Percentiles rank a stretch among this genome's conserved stretches.
Evolutionary conservation across 1,284 basidiomycete species (phyloP).

Genomic region (Wallemia mellicola): DNA sequence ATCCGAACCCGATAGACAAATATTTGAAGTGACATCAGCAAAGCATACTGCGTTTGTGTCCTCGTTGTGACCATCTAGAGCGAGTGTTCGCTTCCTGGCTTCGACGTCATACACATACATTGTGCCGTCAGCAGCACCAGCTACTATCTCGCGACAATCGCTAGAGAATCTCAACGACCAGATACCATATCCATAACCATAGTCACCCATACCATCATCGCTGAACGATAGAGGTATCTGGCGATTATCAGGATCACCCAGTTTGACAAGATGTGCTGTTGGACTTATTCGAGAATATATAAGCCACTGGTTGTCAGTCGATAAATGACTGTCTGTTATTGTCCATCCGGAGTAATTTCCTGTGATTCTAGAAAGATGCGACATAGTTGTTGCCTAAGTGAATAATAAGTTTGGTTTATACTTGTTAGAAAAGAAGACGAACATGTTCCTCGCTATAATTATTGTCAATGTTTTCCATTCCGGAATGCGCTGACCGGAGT

Average conservation of each 20-base stretch:
- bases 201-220: neutral
- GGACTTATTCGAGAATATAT: neutral
- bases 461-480: neutral
- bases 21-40: slow-evolving; percentile 77
- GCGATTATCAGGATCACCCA: neutral
- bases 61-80: slow-evolving; percentile 51
- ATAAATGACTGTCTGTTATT: neutral
- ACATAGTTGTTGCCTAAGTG: neutral
- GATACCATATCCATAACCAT: slow-evolving; percentile 18
- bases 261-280: neutral
- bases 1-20: slow-evolving; percentile 76
- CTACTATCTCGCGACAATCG: slow-evolving; percentile 65
- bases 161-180: slow-evolving; percentile 88
- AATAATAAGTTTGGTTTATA: no score
- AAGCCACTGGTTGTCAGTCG: neutral
- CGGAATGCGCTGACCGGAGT: neutral
- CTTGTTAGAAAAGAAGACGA: no score
- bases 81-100: slow-evolving; percentile 43
- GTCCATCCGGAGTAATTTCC: neutral
- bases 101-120: slow-evolving; percentile 77
- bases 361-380: neutral
- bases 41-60: slow-evolving; percentile 93
- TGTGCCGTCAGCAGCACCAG: slow-evolving; percentile 27
- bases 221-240: neutral
- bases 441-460: neutral